A percentile compares a stretch with the other conserved stretches of the same genome.
Conservation (phyloP, 1,284 basidiomycete species). For the Malassezia sp. region DNA sequence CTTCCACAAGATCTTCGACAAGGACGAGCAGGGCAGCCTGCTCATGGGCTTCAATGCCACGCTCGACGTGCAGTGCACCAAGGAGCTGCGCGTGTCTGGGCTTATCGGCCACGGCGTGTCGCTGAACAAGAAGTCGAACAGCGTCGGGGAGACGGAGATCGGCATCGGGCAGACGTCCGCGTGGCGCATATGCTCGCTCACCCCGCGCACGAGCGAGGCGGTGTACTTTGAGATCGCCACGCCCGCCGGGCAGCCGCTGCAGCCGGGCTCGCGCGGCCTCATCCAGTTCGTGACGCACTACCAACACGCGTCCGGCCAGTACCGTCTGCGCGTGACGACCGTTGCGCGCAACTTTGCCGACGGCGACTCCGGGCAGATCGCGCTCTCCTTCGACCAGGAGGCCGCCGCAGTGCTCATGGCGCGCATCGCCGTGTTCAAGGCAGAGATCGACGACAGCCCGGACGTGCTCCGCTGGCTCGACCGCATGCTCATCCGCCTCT, state of each 20-base stretch:
- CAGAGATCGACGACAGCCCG: constrained; percentile 95
- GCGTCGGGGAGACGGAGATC: constrained; percentile 97
- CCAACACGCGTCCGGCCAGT: constrained; percentile 89
- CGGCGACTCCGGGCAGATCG: constrained; percentile 82
- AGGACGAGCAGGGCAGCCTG: constrained; percentile 82
- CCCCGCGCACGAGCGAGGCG: constrained; percentile 73
- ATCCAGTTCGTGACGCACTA: constrained; percentile 99
- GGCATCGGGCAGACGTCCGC: constrained; percentile 98
- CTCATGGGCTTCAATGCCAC: constrained; percentile 99
- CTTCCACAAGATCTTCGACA: constrained; percentile 84
- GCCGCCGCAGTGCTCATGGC: constrained; percentile 97
- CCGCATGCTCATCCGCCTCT: constrained; percentile 92
- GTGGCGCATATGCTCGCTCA: constrained; percentile 90
- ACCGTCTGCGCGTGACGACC: constrained; percentile 85
- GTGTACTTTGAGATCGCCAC: constrained; percentile 99
- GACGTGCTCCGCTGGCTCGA: constrained; percentile 96
- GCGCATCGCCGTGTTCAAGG: constrained; percentile 96
- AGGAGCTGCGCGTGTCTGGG: constrained; percentile 96
- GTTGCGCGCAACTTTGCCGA: constrained; percentile 95
- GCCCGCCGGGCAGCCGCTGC: constrained; percentile 86
- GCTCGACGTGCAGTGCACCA: constrained; percentile 95
- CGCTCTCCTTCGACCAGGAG: constrained; percentile 93
- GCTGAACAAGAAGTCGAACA: constrained; percentile 87
- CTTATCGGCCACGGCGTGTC: constrained; percentile 96
- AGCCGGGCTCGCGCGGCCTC: constrained; percentile 80